Evolutionary conservation across 805 yeast species (phyloP).

Genomic region (Candida sithepensis): DNA sequence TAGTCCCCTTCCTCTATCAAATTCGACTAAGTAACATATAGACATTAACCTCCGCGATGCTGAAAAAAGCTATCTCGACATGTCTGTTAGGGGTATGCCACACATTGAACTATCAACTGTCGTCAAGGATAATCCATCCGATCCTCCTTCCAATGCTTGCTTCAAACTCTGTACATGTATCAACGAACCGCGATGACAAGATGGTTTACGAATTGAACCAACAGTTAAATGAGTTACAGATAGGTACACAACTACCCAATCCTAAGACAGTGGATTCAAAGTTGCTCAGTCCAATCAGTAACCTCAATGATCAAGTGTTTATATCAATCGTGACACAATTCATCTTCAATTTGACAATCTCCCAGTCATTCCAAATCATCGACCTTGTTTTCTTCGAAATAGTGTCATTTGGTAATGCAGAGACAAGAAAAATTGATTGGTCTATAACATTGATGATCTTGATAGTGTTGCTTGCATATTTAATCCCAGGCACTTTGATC

Average conservation of each 20-base stretch:
- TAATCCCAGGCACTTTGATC: slow-evolving; percentile 40
- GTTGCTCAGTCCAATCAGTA: not conserved
- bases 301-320: not conserved
- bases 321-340: slow-evolving; percentile 1
- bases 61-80: slow-evolving; percentile 9
- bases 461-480: slow-evolving; percentile 36
- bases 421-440: slow-evolving; percentile 34
- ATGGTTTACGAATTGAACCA: slow-evolving; percentile 6
- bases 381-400: slow-evolving; percentile 29
- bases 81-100: slow-evolving; percentile 12
- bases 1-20: no score
- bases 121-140: slow-evolving; percentile 14
- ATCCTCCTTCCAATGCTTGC: slow-evolving; percentile 11
- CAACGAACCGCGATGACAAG: not conserved
- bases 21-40: no score
- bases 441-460: slow-evolving; percentile 36
- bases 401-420: slow-evolving; percentile 18
- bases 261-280: not conserved
- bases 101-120: slow-evolving; percentile 14
- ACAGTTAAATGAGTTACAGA: slow-evolving; percentile 7
- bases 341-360: slow-evolving; percentile 22
- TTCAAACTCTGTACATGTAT: not conserved
- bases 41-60: no score
- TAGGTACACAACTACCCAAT: not conserved
- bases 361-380: slow-evolving; percentile 27